Evolutionary conservation across 345 rosid species (phyloP).

Genomic region (Anastatica hierochuntica): DNA sequence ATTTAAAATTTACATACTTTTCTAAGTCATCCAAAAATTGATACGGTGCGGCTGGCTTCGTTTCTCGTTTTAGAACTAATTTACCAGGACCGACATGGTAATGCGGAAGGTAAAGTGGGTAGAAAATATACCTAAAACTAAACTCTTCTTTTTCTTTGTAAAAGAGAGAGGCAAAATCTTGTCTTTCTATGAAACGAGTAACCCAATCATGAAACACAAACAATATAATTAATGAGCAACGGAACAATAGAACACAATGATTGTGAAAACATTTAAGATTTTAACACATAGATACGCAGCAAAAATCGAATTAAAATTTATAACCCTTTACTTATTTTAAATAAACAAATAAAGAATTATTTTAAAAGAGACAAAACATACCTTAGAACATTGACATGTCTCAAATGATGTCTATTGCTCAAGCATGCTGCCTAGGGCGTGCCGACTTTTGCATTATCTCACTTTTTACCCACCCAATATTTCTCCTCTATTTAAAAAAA

Average conservation of each 20-base stretch:
- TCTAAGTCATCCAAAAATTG: too few relatives aligned
- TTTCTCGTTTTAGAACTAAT: too few relatives aligned
- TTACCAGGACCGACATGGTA: too few relatives aligned
- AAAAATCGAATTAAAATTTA: background rate
- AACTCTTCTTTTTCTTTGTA: too few relatives aligned
- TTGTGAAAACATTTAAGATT: constrained; percentile 7
- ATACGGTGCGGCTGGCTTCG: too few relatives aligned
- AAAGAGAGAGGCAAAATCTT: constrained; percentile 19
- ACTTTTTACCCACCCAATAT: constrained; percentile 21
- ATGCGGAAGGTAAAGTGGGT: too few relatives aligned
- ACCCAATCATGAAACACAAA: constrained; percentile 27
- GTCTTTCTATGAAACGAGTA: constrained; percentile 19
- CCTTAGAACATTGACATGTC: constrained; percentile 36
- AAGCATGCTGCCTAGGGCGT: constrained; percentile 54
- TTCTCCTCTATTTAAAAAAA: background rate
- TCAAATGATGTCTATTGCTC: constrained; percentile 38
- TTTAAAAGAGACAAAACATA: constrained; percentile 24
- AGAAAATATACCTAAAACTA: too few relatives aligned
- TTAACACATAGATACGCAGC: constrained; percentile 9
- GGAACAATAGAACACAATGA: constrained; percentile 30
- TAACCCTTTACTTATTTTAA: background rate
- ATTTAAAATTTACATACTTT: too few relatives aligned
- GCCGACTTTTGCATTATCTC: constrained; percentile 45
- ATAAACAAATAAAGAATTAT: background rate
- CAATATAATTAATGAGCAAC: constrained; percentile 27